Evolutionary conservation across 2,329 filamentous ascomycete genomes (phyloP), one percentile per base, ranked within the genome.

Genomic region (Clonostachys solani): DNA sequence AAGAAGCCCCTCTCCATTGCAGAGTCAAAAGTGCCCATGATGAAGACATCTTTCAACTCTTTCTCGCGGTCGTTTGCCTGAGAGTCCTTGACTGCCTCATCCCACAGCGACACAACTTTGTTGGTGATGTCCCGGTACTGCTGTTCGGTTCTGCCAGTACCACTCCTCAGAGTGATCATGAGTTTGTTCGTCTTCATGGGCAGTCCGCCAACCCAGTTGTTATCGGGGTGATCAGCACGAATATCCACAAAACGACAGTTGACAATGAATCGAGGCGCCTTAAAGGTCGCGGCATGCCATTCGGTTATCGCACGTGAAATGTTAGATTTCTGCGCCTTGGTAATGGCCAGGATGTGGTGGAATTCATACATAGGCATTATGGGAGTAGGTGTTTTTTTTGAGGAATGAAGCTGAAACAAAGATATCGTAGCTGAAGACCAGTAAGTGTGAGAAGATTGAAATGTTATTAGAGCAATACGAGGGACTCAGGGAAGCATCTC

Each of bases 241-340:
- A 44, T 43, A 35, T 50, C 49, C 6, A 50, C 18, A 23, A 50
- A 50, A n/a, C 49, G 49, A 15, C 48, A 46, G 12, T 50, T 50
- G 43, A 50, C 49, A 17, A 50, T 50, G 29, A 50, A 50, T 5
- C 43, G 40, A 13, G 49, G 49, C 16, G 49, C 35, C 7, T 42
- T 48, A 16, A 50, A 50, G 3, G 49, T 50, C n/a, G 43, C 48
- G 35, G 49, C 46, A 16, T 50, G 49, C 49, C 49, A 50, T 23
- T 50, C 49, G 2, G 49, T 50, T 15, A 50, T 50, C 12, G 29
- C 36, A 7, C 43, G 47, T 9, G 42, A 46, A 33, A 50, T 43
- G 10, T n/a, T n/a, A 10, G 34, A 10, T n/a, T 36, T 36, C n/a
- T 36, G 34, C 10, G 34, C 10, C 34, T n/a, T 10, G 34, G 34